Evolutionary conservation across 768 basidiomycete genomes (phyloP).

Genomic region (Dendrothele bispora): DNA sequence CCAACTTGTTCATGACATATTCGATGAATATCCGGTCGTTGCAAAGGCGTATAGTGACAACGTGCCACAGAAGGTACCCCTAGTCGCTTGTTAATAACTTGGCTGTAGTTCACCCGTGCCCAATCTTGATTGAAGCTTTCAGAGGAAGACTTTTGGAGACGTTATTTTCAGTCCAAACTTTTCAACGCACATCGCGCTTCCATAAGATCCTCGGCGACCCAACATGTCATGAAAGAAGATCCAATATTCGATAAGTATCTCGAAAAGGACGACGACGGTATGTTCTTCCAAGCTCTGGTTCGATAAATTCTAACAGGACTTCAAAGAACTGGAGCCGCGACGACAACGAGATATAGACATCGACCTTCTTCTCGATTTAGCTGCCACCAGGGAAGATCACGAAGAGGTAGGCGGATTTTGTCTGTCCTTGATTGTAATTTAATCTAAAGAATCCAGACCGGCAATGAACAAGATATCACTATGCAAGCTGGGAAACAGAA

Average conservation of each 20-base stretch:
- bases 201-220: conserved; percentile 81
- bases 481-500: conserved; percentile 95
- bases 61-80: conserved; percentile 76
- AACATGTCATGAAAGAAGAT: conserved; percentile 87
- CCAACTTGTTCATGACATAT: conserved; percentile 92
- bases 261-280: conserved; percentile 95
- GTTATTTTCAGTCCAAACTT: conserved; percentile 94
- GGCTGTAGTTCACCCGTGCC: too few relatives aligned
- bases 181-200: conserved; percentile 96
- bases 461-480: conserved; percentile 86
- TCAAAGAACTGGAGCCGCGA: conserved; percentile 74
- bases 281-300: conserved; percentile 17
- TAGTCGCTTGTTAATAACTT: too few relatives aligned
- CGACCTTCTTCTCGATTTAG: conserved; percentile 81
- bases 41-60: conserved; percentile 90
- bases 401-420: conserved; percentile 55
- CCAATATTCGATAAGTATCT: conserved; percentile 94
- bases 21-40: conserved; percentile 96
- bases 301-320: conserved; percentile 1
- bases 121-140: conserved; percentile 64
- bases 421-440: background rate
- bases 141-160: conserved; percentile 93
- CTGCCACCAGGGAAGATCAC: conserved; percentile 89
- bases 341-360: conserved; percentile 63
- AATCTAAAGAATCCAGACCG: conserved; percentile 63